Evolutionary conservation across 1,284 basidiomycete species (phyloP).

Genomic region (Microbotryomycetes sp.): DNA sequence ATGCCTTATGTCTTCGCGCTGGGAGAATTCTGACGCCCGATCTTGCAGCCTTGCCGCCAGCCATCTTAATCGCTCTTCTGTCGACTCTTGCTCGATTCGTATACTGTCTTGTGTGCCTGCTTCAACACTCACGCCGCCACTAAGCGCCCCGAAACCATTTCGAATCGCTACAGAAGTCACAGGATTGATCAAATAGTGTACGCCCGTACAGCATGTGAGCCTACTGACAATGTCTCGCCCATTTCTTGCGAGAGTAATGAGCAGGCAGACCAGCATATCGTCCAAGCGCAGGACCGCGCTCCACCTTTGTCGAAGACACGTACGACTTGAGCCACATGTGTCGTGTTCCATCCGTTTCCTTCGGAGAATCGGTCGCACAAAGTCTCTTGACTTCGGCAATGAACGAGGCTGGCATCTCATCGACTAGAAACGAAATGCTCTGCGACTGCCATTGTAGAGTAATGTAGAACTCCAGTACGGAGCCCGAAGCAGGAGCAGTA

Average conservation of each 20-base stretch:
- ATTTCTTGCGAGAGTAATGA: neutral
- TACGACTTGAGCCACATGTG: neutral
- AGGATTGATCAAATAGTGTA: too few relatives aligned
- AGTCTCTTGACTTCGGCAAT: conserved; percentile 1
- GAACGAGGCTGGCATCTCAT: conserved; percentile 1
- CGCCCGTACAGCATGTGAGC: too few relatives aligned
- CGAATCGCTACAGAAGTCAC: neutral
- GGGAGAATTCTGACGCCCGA: conserved; percentile 9
- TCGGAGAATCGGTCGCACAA: neutral
- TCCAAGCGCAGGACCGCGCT: neutral
- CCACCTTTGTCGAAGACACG: neutral
- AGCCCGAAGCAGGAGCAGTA: neutral
- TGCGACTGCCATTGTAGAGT: neutral
- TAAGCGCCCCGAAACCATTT: neutral
- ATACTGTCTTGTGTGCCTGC: neutral
- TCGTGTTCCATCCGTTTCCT: neutral
- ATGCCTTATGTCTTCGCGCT: conserved; percentile 15
- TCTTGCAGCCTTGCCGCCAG: conserved; percentile 3
- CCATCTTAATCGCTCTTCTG: conserved; percentile 10
- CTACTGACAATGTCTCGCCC: neutral
- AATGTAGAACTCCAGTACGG: neutral
- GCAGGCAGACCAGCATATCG: neutral
- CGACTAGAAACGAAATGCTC: neutral
- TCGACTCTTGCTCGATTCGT: neutral
- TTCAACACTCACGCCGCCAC: neutral